Base-by-base conservation (phyloP, 768 basidiomycete species). In the Chalciporus pseudorubinellus region DNA sequence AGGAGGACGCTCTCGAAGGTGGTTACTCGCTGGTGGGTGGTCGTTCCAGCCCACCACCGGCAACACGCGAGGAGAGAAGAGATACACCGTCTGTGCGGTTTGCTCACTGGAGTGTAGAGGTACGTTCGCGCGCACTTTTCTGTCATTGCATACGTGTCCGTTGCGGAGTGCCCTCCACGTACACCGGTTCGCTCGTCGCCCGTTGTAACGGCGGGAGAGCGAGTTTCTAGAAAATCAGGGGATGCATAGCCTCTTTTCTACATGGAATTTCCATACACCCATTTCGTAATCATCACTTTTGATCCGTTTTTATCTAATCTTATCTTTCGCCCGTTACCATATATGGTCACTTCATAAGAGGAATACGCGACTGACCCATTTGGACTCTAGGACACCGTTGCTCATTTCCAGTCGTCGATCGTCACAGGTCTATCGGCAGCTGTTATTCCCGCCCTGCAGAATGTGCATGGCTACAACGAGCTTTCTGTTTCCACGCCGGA, bases 401-500 rank as follows among this genome's bases (percentile, higher is more conserved):
- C 78, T 9, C 75, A 86, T 59, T 89, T 88, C 63, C 78, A 80
- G 18, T 85, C 89, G 1, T 84, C 87, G 3, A 63, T 75, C 8
- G 72, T 75, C 0, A 65, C 70, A 41, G 93, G 93, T 18, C 74
- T 97, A 5, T 67, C 86, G 1, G 73, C 78, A 24, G 70, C 81
- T 16, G 78, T 83, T 46, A 78, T 95, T 33, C 74, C 83, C 2
- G 70, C 75, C 21, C 74, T 95, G 20, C 82, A 84, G 29, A 77
- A 78, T 22, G 74, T 72, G 2, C 82, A 92, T 58, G 93, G 93
- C 3, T 95, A 92, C 67, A 98, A 98, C 72, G 95, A 98, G 70
- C 98, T 98, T 67, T 82, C 89, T 1, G 90, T 98, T 12, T 79
- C 81, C 0, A 74, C 87, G 0, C 84, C 92, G 3, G 93, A 97